Evolutionary conservation across 495 filamentous ascomycete genomes (phyloP).

Genomic region (Aspergillus conjunctus): DNA sequence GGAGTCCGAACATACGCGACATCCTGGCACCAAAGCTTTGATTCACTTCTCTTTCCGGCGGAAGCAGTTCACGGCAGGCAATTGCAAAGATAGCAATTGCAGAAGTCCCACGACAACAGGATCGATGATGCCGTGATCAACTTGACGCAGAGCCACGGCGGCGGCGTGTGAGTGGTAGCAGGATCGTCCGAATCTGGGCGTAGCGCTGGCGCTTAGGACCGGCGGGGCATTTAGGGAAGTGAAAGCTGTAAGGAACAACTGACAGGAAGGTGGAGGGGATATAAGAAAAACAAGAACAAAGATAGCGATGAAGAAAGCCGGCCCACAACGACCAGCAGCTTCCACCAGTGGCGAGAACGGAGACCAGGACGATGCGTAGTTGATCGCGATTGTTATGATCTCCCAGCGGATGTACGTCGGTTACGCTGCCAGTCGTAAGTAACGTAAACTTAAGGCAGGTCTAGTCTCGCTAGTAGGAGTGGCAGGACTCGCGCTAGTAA

Average conservation of each 20-base stretch:
- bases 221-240: conserved; percentile 38
- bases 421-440: conserved; percentile 13
- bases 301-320: conserved; percentile 17
- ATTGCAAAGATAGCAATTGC: conserved; percentile 22
- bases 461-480: neutral
- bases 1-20: conserved; percentile 45
- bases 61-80: neutral
- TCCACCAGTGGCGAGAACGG: conserved; percentile 18
- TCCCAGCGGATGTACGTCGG: conserved; percentile 22
- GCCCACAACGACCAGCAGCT: conserved; percentile 25
- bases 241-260: conserved; percentile 14
- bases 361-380: conserved; percentile 18
- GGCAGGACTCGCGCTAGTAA: too few relatives aligned
- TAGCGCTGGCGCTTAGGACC: conserved; percentile 50
- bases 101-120: neutral
- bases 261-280: conserved; percentile 12
- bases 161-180: conserved; percentile 21
- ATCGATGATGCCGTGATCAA: conserved; percentile 8
- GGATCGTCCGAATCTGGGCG: conserved; percentile 32
- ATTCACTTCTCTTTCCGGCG: conserved; percentile 10
- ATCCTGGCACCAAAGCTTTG: conserved; percentile 30
- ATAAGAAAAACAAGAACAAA: conserved; percentile 11
- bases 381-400: conserved; percentile 24
- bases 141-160: conserved; percentile 20
- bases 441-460: neutral